Evolutionary conservation across 23 red algal species (phyloP).

Genomic region (Chondrus crispus): DNA sequence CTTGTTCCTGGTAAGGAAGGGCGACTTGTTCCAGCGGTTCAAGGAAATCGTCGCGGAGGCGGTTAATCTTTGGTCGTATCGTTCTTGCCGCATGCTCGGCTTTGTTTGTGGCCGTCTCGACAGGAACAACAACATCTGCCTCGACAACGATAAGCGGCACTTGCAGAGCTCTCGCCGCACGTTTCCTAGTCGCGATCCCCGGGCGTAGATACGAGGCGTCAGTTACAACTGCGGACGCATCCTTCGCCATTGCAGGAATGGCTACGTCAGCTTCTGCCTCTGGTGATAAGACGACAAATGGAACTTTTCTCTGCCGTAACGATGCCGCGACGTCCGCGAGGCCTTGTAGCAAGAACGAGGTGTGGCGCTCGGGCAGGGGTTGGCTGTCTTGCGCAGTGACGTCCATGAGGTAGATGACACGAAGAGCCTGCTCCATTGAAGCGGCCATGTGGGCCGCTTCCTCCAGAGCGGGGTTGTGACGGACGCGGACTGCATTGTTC

Average conservation of each 20-base stretch:
- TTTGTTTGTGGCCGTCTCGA: conserved; percentile 62
- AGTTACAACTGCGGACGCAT: conserved; percentile 59
- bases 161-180: conserved; percentile 25
- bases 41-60: conserved; percentile 33
- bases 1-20: conserved; percentile 5
- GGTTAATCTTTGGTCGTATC: conserved; percentile 75
- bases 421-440: conserved; percentile 45
- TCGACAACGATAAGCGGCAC: conserved; percentile 71
- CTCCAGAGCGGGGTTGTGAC: conserved; percentile 68
- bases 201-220: conserved; percentile 77
- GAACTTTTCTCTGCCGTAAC: conserved; percentile 44
- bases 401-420: conserved; percentile 64
- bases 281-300: conserved; percentile 13
- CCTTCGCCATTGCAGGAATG: conserved; percentile 24
- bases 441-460: conserved; percentile 73
- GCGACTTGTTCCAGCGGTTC: conserved; percentile 30
- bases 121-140: conserved; percentile 86
- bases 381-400: conserved; percentile 55
- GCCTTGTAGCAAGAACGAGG: conserved; percentile 68
- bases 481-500: conserved; percentile 63
- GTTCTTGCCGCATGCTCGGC: conserved; percentile 89
- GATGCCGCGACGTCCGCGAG: conserved; percentile 39
- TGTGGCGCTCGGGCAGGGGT: conserved; percentile 71
- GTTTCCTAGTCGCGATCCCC: conserved; percentile 29
- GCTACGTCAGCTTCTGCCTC: not conserved